Conservation (phyloP, 2,329 filamentous ascomycete genomes). For the Pochonia chlamydosporia region DNA sequence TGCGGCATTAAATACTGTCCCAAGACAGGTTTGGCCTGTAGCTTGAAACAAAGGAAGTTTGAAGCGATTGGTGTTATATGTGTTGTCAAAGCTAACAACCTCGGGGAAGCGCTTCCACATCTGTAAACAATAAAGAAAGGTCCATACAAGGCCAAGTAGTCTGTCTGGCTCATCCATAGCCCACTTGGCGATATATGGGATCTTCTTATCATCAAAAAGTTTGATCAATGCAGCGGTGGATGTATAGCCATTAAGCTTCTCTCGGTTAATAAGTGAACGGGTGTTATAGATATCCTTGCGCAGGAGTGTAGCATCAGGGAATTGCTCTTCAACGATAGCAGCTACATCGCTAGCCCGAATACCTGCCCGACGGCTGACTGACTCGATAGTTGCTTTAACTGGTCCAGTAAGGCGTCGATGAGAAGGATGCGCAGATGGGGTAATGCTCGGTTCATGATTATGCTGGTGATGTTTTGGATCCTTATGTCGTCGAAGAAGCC, state of each 20-base stretch:
- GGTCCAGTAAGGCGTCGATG: slow-evolving; percentile 8
- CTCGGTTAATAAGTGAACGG: no score
- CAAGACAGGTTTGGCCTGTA: no score
- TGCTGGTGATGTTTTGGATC: neutral
- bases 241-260: slow-evolving; percentile 5
- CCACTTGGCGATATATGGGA: slow-evolving; percentile 14
- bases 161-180: slow-evolving; percentile 8
- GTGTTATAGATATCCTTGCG: slow-evolving; percentile 13
- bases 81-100: no score
- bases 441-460: neutral
- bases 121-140: slow-evolving; percentile 9
- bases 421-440: slow-evolving; percentile 9
- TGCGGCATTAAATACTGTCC: no score
- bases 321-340: slow-evolving; percentile 9
- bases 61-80: no score
- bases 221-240: slow-evolving; percentile 13
- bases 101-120: slow-evolving; percentile 14
- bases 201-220: slow-evolving; percentile 11
- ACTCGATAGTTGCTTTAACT: slow-evolving; percentile 8
- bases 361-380: slow-evolving; percentile 10
- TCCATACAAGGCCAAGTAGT: slow-evolving; percentile 12
- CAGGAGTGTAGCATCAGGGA: slow-evolving; percentile 7
- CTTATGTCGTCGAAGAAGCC: neutral
- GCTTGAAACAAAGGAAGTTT: no score
- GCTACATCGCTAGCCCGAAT: slow-evolving; percentile 11